Evolutionary conservation across 768 basidiomycete species (phyloP), one percentile per base, ranked within the genome.

Genomic region (Boletus fagicola): DNA sequence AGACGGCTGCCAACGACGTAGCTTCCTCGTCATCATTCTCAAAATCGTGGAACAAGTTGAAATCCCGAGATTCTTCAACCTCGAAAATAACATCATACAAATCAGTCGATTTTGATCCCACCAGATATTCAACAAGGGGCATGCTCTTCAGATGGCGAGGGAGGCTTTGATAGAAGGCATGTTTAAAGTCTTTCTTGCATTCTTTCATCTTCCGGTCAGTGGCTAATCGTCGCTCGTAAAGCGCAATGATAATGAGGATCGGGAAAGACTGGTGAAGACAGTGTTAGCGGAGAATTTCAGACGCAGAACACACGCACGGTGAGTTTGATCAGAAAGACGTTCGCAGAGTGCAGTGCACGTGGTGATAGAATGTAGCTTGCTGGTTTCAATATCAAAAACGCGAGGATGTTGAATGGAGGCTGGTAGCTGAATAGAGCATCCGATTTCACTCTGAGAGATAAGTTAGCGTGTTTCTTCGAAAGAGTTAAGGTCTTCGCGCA

Each of bases 401-500:
- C 94, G 20, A 90, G 74, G 20, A 92, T 75, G 65, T 92, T 93
- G 80, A 93, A 92, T 1, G 94, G 94, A 2, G 91, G 92, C 62
- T 94, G 90, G 65, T 97, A 96, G 47, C 88, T 92, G 75, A 95
- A 92, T 18, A 97, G 77, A 1, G 90, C 90, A 68, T 95, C 92
- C 3, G 88, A 86, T 68, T 94, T 94, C 67, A 94, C 89, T 24
- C 92, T 91, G 60, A 48, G 28, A 33, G 24, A 31, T 38, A 30
- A 13, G 36, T 71, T 8, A 64, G 47, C 6, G 47, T 20, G n/a
- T 35, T 39, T 40, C 16, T 40, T 38, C 20, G 10, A 51, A 51
- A 16, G n/a, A 10, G 9, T 20, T 46, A 33, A 16, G 36, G 7
- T 24, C 24, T 43, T 40, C 12, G n/a, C 45, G 54, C 64, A 89